Evolutionary conservation across 2,329 filamentous ascomycete species (phyloP), one percentile per base, ranked within the genome.

Genomic region (Plenodomus lindquistii): DNA sequence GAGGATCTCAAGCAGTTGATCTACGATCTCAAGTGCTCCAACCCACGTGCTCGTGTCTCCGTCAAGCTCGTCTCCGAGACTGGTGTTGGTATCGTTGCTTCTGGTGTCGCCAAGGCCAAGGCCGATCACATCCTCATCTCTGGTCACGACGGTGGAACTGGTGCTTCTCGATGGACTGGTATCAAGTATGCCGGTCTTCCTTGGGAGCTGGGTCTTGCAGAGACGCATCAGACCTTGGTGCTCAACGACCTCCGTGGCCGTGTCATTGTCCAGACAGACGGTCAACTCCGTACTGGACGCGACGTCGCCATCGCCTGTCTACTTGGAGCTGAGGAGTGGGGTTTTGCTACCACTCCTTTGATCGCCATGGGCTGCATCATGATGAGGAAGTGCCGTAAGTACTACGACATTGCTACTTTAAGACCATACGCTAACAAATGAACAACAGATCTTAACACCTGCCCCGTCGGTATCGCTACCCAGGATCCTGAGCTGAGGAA

Each of bases 61-160:
- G 93, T 97, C 71, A 97, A 97, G 82, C 88, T 97, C 37, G 93
- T 97, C 15, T 97, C 93, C 6, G 93, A 97, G 77, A 95, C 93
- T 48, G 93, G 93, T 79, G 93, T 97, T 50, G 93, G 93, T 78
- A 97, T 97, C 60, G 93, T 97, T 57, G 93, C 93, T 41, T 96
- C 93, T 50, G 93, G 93, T 84, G 93, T 97, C 42, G 93, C 93
- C 46, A 97, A 97, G 79, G 93, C 93, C 44, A 96, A 96, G 80
- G 91, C 92, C 52, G 92, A 97, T 66, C 92, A 97, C 75, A 96
- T 97, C 58, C 77, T 97, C 66, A 97, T 97, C 66, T 96, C 93
- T 56, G 93, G 93, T 61, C 93, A 97, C 69, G 93, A 97, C 68
- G 93, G 93, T 80, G 93, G 93, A 73, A 97, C 93, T 52, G 93